phyloP scores from a whole-genome alignment of 805 yeast genomes.

The Wickerhamomyces bovis region DNA sequence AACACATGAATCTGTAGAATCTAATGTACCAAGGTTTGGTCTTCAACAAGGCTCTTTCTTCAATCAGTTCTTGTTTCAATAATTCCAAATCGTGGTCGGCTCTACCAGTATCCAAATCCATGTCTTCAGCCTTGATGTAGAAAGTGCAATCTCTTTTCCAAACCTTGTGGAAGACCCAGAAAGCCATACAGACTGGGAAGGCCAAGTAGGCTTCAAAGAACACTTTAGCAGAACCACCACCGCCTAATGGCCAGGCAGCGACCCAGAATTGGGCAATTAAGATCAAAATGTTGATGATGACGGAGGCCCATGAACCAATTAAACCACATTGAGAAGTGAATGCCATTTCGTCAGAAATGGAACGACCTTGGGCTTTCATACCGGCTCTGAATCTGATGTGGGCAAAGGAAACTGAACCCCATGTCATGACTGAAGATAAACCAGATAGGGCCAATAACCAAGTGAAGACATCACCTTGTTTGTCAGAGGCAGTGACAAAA shows the following conservation, averaged over 20 bases:
- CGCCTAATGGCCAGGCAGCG: constrained; percentile 39
- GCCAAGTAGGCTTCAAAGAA: constrained; percentile 37
- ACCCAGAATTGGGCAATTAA: constrained; percentile 78
- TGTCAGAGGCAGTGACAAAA: constrained; percentile 55
- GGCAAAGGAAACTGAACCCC: constrained; percentile 69
- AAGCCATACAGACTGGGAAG: constrained; percentile 33
- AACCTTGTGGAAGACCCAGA: constrained; percentile 35
- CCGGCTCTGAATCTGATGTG: constrained; percentile 66
- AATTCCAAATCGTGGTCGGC: constrained; percentile 54
- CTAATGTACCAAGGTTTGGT: constrained; percentile 42
- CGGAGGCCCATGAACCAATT: constrained; percentile 60
- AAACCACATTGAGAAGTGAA: constrained; percentile 68
- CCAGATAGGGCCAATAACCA: constrained; percentile 81
- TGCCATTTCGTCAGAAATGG: constrained; percentile 55
- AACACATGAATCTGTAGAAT: constrained; percentile 46
- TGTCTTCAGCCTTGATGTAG: constrained; percentile 38
- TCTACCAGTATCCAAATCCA: constrained; percentile 61
- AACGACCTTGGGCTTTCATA: constrained; percentile 54
- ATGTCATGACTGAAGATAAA: constrained; percentile 68
- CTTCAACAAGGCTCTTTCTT: constrained; percentile 46
- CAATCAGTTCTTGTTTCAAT: constrained; percentile 50
- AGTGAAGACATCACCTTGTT: constrained; percentile 52
- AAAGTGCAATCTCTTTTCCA: constrained; percentile 36
- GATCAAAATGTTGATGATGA: constrained; percentile 50
- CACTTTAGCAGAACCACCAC: constrained; percentile 18